Evolutionary conservation across 75 land plant genomes (phyloP).

Genomic region (Larix kaempferi): DNA sequence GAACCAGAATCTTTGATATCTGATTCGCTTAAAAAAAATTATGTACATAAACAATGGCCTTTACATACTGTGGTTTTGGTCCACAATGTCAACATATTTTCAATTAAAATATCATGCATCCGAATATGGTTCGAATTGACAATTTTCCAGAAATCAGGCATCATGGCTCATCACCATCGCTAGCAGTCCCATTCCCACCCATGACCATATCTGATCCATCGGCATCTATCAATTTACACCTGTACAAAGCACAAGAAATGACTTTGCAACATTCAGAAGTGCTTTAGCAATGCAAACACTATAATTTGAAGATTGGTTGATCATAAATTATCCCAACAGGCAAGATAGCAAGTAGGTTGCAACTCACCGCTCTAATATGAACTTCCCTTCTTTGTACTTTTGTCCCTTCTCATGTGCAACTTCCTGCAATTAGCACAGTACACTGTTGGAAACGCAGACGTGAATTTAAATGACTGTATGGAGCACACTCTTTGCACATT

Average conservation of each 20-base stretch:
- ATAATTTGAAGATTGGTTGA: neutral
- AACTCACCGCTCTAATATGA: constrained; percentile 47
- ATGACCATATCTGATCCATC: constrained; percentile 11
- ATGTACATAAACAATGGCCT: constrained; percentile 14
- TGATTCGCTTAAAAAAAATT: constrained; percentile 11
- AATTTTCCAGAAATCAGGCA: neutral
- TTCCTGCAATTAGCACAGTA: constrained; percentile 30
- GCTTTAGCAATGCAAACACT: neutral
- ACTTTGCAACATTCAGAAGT: neutral
- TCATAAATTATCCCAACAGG: neutral
- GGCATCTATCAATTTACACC: neutral
- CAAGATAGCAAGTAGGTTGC: neutral
- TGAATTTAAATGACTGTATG: neutral
- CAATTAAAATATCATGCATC: neutral
- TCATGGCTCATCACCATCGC: constrained; percentile 4
- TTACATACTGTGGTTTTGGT: neutral
- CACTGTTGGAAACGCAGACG: neutral
- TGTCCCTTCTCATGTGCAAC: constrained; percentile 45
- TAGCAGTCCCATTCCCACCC: constrained; percentile 1
- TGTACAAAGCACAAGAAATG: constrained; percentile 5
- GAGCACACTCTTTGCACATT: too few species aligned
- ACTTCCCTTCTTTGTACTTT: constrained; percentile 67
- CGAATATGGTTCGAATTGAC: neutral
- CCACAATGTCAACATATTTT: neutral
- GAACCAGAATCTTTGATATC: constrained; percentile 14